Base-by-base conservation (phyloP, 1,284 basidiomycete species). In the Moesziomyces parantarcticus region DNA sequence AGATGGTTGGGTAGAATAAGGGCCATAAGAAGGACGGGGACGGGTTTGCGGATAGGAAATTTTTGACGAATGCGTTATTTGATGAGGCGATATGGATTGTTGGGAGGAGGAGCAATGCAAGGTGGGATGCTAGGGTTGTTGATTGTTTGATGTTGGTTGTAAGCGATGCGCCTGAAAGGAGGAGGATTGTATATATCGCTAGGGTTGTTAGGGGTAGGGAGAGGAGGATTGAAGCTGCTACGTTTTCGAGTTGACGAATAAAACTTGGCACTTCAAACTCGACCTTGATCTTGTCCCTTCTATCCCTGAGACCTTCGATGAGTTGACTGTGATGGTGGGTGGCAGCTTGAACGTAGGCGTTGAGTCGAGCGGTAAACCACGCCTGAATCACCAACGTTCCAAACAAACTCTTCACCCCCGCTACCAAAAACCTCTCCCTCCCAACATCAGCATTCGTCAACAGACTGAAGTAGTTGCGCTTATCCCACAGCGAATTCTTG, bases 351-450 rank as follows among this genome's bases (percentile, higher is more conserved):
- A 53, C 23, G 18, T 67, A 72, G 3, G 42, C 45, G 7, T 43
- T 60, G 5, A 72, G 7, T 3, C 69, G 18, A 0, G 69, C 69
- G 3, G 21, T 29, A 22, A 66, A 72, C 69, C 69, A 72, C 11
- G 40, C 58, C 32, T 72, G 69, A 11, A 72, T 36, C 2, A 72
- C 52, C 5, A 55, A 55, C 0, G 50, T 44, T 0, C 69, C 69
- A 20, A 72, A 67, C 45, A 72, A 41, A 3, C 18, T 39, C 21
- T 57, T 54, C 0, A 55, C 8, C 0, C 40, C 55, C 1, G 69
- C 63, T 3, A 8, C 13, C 1, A 18, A 25, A 47, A 72, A 72
- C 7, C 69, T 16, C 39, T 20, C 25, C 16, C 18, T 22, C 54
- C 62, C 61, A 21, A 66, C 68, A 3, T 1, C 13, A 2, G 2